Evolutionary conservation across 495 filamentous ascomycete genomes (phyloP), one percentile per base, ranked within the genome.

Genomic region (Podospora pseudocomata): DNA sequence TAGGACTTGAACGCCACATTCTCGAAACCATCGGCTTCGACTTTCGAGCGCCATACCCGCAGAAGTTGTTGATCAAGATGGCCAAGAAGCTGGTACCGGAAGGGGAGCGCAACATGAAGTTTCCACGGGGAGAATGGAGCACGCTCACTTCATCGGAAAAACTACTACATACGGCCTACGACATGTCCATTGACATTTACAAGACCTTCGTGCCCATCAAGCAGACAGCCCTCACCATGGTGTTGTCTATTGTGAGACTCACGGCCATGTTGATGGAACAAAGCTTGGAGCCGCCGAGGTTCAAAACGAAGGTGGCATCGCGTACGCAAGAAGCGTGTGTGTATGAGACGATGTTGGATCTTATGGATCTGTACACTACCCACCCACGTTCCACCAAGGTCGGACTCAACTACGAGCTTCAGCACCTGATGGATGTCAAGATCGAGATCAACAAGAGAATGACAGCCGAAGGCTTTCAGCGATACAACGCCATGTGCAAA

Each of bases 21-120:
- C 90, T 99, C n/a, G 95, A 99, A 78, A 87, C 90, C 2, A 89
- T 92, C 26, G 89, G 90, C 63, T 99, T 98, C 74, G 95, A 99
- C 78, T 98, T 97, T 73, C 88, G 94, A n/a, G 91, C 87, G 56
- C 90, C 92, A 49, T 90, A 96, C 73, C 92, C 95, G 0, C 91
- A 97, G 65, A 91, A 92, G 69, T 82, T 91, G 15, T 78, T 97
- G 53, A 80, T 90, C 68, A 98, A 98, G 78, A 81, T 97, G 39
- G 78, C 84, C 32, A 85, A 86, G 71, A 80, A 79, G 19, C 79
- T 89, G 26, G 82, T 86, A 0, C 65, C 71, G 9, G 64, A 34
- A 4, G 63, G 54, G 1, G 79, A 57, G 44, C 49, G 23, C 23
- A 4, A 0, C 0, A 56, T 39, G 11, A 49, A 11, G 2, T 49